These are phyloP conservation scores for Allantophomopsis lycopodina DNA, from an alignment of 2,329 filamentous ascomycete species.

Conservation along the genomic window DNA sequence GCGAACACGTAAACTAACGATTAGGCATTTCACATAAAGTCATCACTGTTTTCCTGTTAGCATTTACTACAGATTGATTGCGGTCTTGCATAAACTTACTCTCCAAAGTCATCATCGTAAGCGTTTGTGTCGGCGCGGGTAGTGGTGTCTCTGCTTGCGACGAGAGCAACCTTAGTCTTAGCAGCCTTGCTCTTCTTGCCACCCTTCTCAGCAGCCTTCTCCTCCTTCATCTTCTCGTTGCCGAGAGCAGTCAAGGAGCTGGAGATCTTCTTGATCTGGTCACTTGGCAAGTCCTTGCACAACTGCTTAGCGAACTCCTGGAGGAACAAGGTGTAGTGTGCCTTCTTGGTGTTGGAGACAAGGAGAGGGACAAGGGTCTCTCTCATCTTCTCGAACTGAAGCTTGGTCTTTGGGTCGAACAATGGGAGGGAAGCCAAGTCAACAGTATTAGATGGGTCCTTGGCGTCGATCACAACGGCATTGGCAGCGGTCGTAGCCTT, in stretches of 20 bases:
- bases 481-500: conserved; percentile 52
- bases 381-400: conserved; percentile 70
- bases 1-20: conserved; percentile 1
- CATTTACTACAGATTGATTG: background rate
- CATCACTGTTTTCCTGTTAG: conserved; percentile 34
- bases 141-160: conserved; percentile 41
- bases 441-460: conserved; percentile 64
- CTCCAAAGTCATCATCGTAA: conserved; percentile 79
- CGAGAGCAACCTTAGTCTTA: conserved; percentile 83
- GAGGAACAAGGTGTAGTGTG: conserved; percentile 80
- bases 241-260: conserved; percentile 76
- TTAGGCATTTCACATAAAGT: conserved; percentile 51
- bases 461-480: conserved; percentile 54
- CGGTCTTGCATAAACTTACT: conserved; percentile 41
- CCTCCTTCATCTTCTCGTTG: conserved; percentile 98
- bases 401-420: conserved; percentile 81
- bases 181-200: conserved; percentile 95
- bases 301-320: conserved; percentile 85
- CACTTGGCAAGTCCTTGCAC: conserved; percentile 73
- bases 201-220: conserved; percentile 86
- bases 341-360: conserved; percentile 64
- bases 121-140: conserved; percentile 55
- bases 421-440: conserved; percentile 70
- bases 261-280: conserved; percentile 93
- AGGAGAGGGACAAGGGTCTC: conserved; percentile 71